Base-by-base conservation (phyloP, 176 grass and related monocot species). In the Eragrostis curvula region DNA sequence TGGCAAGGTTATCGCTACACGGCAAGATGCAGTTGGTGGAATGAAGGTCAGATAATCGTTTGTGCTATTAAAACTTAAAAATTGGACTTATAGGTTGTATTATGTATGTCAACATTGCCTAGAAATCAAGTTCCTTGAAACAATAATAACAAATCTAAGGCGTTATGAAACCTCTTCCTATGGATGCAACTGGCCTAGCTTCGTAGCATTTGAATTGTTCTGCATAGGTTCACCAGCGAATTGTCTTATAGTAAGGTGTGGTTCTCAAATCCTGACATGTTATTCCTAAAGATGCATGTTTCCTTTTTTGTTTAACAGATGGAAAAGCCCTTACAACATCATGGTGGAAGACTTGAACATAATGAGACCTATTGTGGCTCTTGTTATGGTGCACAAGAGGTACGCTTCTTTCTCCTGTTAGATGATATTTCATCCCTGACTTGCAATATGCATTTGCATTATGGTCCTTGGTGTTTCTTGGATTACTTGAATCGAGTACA, bases 311-410 rank as follows among this genome's bases (percentile, higher is more conserved):
- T 73, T 71, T 80, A 27, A 87, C 83, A 99, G 96, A 87, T 92
- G 79, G 93, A 99, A 66, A 88, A 95, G 18, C 96, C 96, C 65
- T 88, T 99, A 71, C 96, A 99, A 78, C 87, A 74, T 28, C 96
- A 99, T 93, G 93, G 96, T 27, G 96, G 96, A 23, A 93, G 96
- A 69, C 96, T 99, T 78, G 96, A 99, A 90, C 93, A 94, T 58
- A 99, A 99, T 74, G 96, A 99, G 57, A 99, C 93, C n/a, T 99
- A 96, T 60, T 99, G 96, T 78, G 96, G 96, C 30, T 96, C 96
- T 74, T 99, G 96, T 79, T 99, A 92, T 80, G 96, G 96, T 84
- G 92, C 96, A 85, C 85, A 96, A 90, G 85, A 71, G 90, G 96
- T 99, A 93, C 77, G 71, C 57, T 69, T 49, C 48, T 74, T 39